These are phyloP conservation scores for Geotrichum cucujoidarum DNA, from an alignment of 1,139 yeast species.

Conservation along the genomic window DNA sequence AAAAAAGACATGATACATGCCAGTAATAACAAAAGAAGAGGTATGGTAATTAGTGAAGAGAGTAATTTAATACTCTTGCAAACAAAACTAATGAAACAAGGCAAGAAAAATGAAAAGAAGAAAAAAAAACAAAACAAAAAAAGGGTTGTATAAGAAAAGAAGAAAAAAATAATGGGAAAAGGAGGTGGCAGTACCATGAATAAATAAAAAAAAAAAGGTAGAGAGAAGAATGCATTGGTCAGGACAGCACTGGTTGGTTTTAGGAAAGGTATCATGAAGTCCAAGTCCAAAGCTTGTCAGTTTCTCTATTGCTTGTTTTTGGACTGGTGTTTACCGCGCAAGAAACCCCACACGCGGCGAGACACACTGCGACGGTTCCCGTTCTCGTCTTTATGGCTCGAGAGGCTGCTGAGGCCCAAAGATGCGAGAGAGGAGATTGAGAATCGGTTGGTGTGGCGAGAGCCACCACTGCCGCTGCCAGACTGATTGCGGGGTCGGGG, in stretches of 20 bases:
- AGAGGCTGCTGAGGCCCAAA: not conserved
- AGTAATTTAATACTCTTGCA: not conserved
- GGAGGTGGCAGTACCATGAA: not conserved
- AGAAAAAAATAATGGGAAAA: not conserved
- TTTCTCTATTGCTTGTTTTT: not conserved
- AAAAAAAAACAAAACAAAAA: not conserved
- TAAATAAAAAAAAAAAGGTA: not conserved
- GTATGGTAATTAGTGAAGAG: no score
- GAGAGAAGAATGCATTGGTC: no score
- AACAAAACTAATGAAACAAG: not conserved
- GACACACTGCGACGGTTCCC: constrained; percentile 10
- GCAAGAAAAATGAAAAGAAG: not conserved
- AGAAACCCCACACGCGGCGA: constrained; percentile 28
- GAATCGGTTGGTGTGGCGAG: constrained; percentile 8
- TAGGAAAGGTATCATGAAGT: no score
- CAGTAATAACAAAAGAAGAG: no score
- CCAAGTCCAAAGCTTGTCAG: no score
- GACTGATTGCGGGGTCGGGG: not conserved
- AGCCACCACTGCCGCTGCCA: not conserved
- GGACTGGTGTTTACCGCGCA: constrained; percentile 18
- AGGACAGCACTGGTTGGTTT: no score
- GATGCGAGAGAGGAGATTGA: constrained; percentile 15
- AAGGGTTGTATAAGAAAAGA: not conserved
- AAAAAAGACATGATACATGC: no score
- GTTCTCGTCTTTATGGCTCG: not conserved